phyloP scores from a whole-genome alignment of 2,329 filamentous ascomycete genomes.

The Alternaria sp. region DNA sequence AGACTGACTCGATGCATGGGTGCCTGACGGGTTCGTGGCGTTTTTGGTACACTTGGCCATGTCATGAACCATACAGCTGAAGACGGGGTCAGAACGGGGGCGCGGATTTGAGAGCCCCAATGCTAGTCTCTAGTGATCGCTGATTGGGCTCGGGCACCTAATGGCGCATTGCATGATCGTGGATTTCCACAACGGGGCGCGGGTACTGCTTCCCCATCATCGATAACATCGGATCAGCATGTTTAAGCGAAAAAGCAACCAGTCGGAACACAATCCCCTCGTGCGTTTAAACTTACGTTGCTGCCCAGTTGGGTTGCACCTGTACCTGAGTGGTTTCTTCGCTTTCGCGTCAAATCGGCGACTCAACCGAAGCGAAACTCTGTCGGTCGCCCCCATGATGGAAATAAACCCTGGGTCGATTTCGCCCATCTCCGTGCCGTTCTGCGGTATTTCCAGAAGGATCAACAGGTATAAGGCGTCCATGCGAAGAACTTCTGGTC shows the following conservation, averaged over 20 bases:
- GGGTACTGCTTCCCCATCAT: background rate
- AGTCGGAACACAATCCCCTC: background rate
- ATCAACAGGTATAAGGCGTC: background rate
- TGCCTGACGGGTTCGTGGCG: background rate
- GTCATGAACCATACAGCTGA: background rate
- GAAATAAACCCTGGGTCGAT: background rate
- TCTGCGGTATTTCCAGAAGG: background rate
- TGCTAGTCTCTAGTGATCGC: background rate
- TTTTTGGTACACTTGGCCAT: background rate
- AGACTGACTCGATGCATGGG: background rate
- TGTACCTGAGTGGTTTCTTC: background rate
- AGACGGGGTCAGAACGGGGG: background rate
- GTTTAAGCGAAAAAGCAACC: background rate
- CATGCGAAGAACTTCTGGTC: background rate
- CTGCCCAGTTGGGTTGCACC: background rate
- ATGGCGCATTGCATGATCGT: background rate
- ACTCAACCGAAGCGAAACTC: background rate
- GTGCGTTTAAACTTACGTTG: background rate
- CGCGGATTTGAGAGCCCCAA: background rate
- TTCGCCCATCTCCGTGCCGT: background rate
- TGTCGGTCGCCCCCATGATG: background rate
- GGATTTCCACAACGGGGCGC: background rate
- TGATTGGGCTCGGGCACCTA: background rate
- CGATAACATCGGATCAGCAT: background rate
- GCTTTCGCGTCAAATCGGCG: background rate